Conservation (phyloP, 169 alveolate genomes). For the Plasmodium malariae region DNA sequence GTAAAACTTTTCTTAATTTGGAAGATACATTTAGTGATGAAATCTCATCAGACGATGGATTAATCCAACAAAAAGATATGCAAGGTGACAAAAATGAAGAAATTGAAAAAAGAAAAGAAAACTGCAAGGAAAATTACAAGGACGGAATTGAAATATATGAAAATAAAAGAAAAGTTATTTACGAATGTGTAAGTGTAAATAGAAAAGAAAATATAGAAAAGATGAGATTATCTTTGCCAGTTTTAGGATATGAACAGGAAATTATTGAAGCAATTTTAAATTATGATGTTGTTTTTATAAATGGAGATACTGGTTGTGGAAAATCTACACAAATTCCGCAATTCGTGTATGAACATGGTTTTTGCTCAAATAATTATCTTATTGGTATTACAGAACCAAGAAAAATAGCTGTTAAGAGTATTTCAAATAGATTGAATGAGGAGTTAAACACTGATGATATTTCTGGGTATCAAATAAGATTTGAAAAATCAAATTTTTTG, state of each 20-base stretch:
- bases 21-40: too few relatives aligned
- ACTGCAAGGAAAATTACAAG: background rate
- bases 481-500: conserved; percentile 87
- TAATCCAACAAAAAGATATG: too few relatives aligned
- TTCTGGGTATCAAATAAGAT: conserved; percentile 89
- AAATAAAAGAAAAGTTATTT: conserved; percentile 52
- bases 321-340: conserved; percentile 98
- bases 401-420: conserved; percentile 93
- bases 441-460: conserved; percentile 81
- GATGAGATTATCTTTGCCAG: conserved; percentile 89
- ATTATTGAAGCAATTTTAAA: conserved; percentile 93
- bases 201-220: conserved; percentile 84
- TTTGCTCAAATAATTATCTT: conserved; percentile 80
- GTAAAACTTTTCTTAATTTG: too few relatives aligned
- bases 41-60: too few relatives aligned
- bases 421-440: conserved; percentile 82
- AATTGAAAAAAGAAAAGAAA: background rate
- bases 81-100: background rate
- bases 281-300: conserved; percentile 94
- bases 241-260: conserved; percentile 92
- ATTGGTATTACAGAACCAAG: conserved; percentile 97
- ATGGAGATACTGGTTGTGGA: conserved; percentile 99
- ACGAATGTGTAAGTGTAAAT: conserved; percentile 74
- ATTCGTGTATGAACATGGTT: conserved; percentile 95
- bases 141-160: background rate